A percentile compares a stretch with the other conserved stretches of the same genome.
These are phyloP conservation scores for Hippophae gyantsensis DNA, from an alignment of 306 rosid genomes.

Conservation along the genomic window DNA sequence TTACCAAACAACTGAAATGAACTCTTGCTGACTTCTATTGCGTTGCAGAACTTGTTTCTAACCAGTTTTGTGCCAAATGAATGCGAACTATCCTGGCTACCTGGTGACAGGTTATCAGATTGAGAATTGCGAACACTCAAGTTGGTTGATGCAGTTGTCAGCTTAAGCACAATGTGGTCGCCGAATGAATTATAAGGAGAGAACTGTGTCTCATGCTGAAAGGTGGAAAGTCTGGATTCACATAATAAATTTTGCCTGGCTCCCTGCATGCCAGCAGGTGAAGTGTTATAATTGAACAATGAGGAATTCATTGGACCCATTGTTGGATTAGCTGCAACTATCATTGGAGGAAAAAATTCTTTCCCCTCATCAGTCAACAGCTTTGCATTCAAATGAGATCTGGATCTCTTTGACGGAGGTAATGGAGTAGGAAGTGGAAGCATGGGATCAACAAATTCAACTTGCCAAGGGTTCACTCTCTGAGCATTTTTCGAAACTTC, in stretches of 20 bases:
- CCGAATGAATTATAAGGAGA: constrained; percentile 28
- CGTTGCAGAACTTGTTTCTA: constrained; percentile 30
- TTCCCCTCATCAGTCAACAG: constrained; percentile 27
- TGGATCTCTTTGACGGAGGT: constrained; percentile 36
- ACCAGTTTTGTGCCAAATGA: constrained; percentile 33
- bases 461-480: constrained; percentile 74
- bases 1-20: constrained; percentile 65
- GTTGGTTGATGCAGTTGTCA: constrained; percentile 38
- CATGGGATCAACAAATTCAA: constrained; percentile 30
- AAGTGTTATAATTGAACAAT: constrained; percentile 33
- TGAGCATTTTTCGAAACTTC: constrained; percentile 43
- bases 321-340: constrained; percentile 31
- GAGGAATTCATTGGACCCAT: constrained; percentile 35
- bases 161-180: constrained; percentile 22
- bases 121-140: constrained; percentile 44
- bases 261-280: constrained; percentile 98
- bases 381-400: constrained; percentile 23
- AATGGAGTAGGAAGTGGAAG: constrained; percentile 26
- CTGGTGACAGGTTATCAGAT: constrained; percentile 44
- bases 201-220: constrained; percentile 19
- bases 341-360: constrained; percentile 26
- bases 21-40: constrained; percentile 25
- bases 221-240: constrained; percentile 28
- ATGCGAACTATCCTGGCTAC: constrained; percentile 48
- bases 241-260: constrained; percentile 76